These are phyloP conservation scores for Cyphellophora attinorum DNA, from an alignment of 2,329 filamentous ascomycete genomes.

Conservation along the genomic window DNA sequence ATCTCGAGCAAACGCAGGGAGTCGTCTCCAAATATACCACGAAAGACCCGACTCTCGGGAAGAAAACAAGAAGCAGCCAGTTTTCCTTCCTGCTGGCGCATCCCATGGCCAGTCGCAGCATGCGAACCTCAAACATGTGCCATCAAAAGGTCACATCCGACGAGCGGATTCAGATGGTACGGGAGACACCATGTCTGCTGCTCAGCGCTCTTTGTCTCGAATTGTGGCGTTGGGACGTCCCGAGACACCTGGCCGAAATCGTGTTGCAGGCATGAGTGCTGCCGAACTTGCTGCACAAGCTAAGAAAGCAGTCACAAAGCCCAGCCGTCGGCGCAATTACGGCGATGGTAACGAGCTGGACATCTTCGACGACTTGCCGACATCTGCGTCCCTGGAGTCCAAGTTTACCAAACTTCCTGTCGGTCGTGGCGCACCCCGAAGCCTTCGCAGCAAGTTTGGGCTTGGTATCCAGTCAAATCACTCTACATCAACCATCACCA, in stretches of 20 bases:
- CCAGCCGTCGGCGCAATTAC: slow-evolving; percentile 62
- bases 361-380: slow-evolving; percentile 87
- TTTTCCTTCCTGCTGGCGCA: slow-evolving; percentile 68
- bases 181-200: slow-evolving; percentile 33
- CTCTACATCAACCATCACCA: slow-evolving; percentile 17
- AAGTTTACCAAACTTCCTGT: slow-evolving; percentile 73
- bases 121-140: slow-evolving; percentile 57
- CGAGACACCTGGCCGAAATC: slow-evolving; percentile 38
- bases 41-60: slow-evolving; percentile 43
- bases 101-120: slow-evolving; percentile 71
- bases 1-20: slow-evolving; percentile 27
- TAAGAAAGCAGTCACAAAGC: slow-evolving; percentile 66
- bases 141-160: slow-evolving; percentile 54
- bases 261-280: slow-evolving; percentile 38
- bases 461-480: slow-evolving; percentile 22
- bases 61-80: slow-evolving; percentile 44
- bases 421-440: slow-evolving; percentile 57
- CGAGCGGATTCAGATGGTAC: slow-evolving; percentile 73
- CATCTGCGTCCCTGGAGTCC: slow-evolving; percentile 70
- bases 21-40: slow-evolving; percentile 33
- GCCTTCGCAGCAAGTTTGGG: slow-evolving; percentile 42
- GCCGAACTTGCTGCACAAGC: slow-evolving; percentile 43
- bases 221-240: slow-evolving; percentile 32
- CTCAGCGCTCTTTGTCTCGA: slow-evolving; percentile 33
- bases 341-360: slow-evolving; percentile 90